These are phyloP conservation scores for Ogataea siamensis DNA, from an alignment of 805 yeast genomes.

Conservation along the genomic window DNA sequence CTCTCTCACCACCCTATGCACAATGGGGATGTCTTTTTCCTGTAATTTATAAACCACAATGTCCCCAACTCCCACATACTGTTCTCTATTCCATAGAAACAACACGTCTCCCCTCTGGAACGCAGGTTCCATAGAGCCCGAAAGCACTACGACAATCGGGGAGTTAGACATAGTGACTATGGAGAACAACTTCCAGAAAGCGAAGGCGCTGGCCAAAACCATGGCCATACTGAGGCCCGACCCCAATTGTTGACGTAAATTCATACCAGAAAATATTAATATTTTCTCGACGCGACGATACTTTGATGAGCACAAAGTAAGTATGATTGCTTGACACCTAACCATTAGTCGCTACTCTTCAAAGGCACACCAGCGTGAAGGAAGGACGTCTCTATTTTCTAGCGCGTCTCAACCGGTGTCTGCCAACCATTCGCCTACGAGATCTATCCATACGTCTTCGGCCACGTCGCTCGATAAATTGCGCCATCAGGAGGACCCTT, in stretches of 20 bases:
- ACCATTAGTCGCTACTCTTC: slow-evolving; percentile 31
- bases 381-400: slow-evolving; percentile 27
- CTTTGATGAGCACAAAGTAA: slow-evolving; percentile 23
- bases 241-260: slow-evolving; percentile 29
- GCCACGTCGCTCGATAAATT: slow-evolving; percentile 14
- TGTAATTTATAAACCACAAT: slow-evolving; percentile 87
- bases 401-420: slow-evolving; percentile 20
- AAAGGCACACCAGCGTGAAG: slow-evolving; percentile 32
- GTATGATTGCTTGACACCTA: slow-evolving; percentile 11
- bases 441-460: slow-evolving; percentile 11
- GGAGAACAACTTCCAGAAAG: slow-evolving; percentile 85
- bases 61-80: slow-evolving; percentile 74
- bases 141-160: slow-evolving; percentile 93
- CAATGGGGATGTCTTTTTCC: slow-evolving; percentile 87
- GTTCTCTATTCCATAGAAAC: slow-evolving; percentile 84
- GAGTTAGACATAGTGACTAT: slow-evolving; percentile 79
- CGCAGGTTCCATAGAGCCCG: slow-evolving; percentile 99
- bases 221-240: slow-evolving; percentile 68
- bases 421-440: slow-evolving; percentile 16
- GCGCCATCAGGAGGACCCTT: slow-evolving; percentile 13
- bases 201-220: slow-evolving; percentile 84
- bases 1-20: slow-evolving; percentile 88
- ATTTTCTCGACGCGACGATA: slow-evolving; percentile 14
- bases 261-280: slow-evolving; percentile 22
- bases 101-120: slow-evolving; percentile 96